A percentile compares a stretch with the other conserved stretches of the same genome.
Evolutionary conservation across 345 rosid species (phyloP).

Genomic region (Gossypium herbaceum): DNA sequence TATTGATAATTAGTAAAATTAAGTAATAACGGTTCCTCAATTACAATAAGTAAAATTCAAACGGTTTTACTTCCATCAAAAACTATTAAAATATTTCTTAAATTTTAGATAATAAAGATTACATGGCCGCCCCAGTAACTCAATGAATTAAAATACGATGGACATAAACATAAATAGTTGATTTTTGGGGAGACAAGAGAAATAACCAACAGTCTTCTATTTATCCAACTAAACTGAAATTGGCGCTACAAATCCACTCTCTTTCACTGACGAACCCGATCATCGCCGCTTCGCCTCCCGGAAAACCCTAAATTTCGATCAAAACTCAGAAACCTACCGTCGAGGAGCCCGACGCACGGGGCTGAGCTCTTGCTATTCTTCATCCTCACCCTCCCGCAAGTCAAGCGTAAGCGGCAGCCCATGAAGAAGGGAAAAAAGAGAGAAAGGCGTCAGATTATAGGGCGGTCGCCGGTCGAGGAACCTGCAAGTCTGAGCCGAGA

Average conservation of each 20-base stretch:
- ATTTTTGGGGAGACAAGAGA: neutral
- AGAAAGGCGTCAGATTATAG: constrained; percentile 41
- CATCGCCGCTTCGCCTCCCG: constrained; percentile 19
- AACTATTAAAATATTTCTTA: too few species aligned
- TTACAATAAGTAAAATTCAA: too few species aligned
- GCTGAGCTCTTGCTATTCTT: constrained; percentile 40
- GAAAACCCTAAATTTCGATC: constrained; percentile 33
- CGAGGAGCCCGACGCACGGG: constrained; percentile 44
- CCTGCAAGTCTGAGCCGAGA: constrained; percentile 41
- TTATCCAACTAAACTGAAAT: constrained; percentile 38
- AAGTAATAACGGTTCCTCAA: too few species aligned
- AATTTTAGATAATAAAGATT: too few species aligned
- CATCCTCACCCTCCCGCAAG: constrained; percentile 24
- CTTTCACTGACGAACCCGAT: constrained; percentile 19
- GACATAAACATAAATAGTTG: neutral
- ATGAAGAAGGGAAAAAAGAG: constrained; percentile 47
- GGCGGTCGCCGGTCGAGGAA: constrained; percentile 67
- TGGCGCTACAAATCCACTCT: constrained; percentile 64
- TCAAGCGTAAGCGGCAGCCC: neutral
- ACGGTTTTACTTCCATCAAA: too few species aligned
- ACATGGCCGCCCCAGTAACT: too few species aligned
- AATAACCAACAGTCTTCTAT: neutral
- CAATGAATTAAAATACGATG: neutral
- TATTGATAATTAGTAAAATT: too few species aligned
- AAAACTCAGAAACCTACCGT: constrained; percentile 38